phyloP scores from a whole-genome alignment of 2,329 filamentous ascomycete species.

The Neonectria sp. region DNA sequence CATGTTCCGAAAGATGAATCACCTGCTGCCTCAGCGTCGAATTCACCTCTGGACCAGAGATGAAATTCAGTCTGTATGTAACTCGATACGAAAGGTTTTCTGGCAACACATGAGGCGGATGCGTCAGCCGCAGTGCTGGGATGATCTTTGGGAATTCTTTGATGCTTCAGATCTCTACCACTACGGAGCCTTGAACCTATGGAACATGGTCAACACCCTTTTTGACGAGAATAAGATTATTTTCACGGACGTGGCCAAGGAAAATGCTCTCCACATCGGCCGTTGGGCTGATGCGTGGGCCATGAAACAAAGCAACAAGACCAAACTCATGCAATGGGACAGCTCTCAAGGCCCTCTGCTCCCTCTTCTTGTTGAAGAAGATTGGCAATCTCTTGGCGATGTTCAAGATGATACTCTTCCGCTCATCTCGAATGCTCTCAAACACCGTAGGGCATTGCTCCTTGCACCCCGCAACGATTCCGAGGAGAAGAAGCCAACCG shows the following conservation, averaged over 20 bases:
- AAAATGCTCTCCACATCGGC: conserved; percentile 49
- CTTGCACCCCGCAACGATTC: conserved; percentile 33
- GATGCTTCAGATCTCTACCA: conserved; percentile 64
- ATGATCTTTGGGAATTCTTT: conserved; percentile 64
- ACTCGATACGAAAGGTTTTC: conserved; percentile 55
- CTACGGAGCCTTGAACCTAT: conserved; percentile 64
- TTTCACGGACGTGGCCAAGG: conserved; percentile 43
- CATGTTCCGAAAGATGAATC: conserved; percentile 49
- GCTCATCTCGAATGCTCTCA: conserved; percentile 52
- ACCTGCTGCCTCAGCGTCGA: conserved; percentile 47
- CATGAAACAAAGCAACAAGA: conserved; percentile 45
- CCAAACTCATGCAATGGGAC: conserved; percentile 52
- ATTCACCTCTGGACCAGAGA: conserved; percentile 57
- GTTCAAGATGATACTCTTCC: conserved; percentile 49
- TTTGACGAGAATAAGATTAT: conserved; percentile 58
- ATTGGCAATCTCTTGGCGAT: conserved; percentile 49
- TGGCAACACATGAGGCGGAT: conserved; percentile 56
- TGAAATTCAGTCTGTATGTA: conserved; percentile 57
- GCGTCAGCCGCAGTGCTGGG: conserved; percentile 51
- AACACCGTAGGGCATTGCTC: conserved; percentile 49
- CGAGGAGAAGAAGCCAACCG: conserved; percentile 37
- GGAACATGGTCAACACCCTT: conserved; percentile 61
- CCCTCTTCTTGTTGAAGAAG: conserved; percentile 44
- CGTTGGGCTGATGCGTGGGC: conserved; percentile 58
- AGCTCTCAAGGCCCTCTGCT: conserved; percentile 45